Conservation (phyloP, 257 asterid genomes). For the Sherardia arvensis region DNA sequence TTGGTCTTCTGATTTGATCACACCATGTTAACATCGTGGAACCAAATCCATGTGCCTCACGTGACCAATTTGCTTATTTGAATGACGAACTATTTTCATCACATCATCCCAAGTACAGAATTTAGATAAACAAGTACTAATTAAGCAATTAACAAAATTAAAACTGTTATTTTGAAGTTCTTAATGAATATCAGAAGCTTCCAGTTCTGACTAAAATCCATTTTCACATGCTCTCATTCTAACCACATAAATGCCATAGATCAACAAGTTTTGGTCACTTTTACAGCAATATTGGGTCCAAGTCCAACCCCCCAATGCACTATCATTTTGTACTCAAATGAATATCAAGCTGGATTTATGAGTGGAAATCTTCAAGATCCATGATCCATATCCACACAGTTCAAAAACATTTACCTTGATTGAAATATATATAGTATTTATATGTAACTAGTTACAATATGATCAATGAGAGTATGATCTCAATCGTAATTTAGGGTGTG, state of each 20-base stretch:
- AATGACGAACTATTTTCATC: not conserved
- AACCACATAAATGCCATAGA: not conserved
- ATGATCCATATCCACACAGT: not conserved
- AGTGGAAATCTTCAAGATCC: constrained; percentile 7
- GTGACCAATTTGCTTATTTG: constrained; percentile 5
- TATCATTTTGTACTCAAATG: no score
- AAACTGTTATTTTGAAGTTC: not conserved
- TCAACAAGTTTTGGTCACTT: not conserved
- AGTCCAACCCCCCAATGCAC: not conserved
- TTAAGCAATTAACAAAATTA: not conserved
- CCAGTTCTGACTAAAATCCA: not conserved
- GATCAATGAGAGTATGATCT: no score
- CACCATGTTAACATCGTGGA: not conserved
- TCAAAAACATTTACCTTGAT: no score
- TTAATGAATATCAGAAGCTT: constrained; percentile 10
- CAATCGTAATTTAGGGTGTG: no score
- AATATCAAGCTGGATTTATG: not conserved
- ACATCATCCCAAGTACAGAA: not conserved
- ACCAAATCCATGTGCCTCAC: constrained; percentile 10
- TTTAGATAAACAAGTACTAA: not conserved
- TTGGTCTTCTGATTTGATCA: not conserved
- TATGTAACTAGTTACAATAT: no score
- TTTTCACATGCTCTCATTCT: not conserved
- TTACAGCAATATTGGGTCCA: not conserved
- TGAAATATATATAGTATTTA: no score